Base-by-base conservation (phyloP, 768 basidiomycete species). In the Suillus bovinus region DNA sequence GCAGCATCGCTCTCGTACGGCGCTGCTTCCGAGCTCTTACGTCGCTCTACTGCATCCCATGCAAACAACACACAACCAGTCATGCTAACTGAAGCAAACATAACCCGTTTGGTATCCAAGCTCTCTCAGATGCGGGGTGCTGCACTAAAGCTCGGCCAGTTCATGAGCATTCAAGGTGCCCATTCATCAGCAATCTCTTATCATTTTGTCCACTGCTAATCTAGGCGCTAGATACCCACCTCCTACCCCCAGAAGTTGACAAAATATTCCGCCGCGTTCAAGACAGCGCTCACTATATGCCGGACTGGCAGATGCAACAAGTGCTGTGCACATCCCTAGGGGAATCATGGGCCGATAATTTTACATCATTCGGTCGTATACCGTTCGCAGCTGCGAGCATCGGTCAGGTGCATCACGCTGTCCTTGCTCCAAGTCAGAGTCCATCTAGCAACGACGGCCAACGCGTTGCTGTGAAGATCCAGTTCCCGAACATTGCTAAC, bases 221-320 rank as follows among this genome's bases (percentile, higher is more conserved):
- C 16, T 16, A 22, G 38, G 38, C 20, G 31, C 10, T 53, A 98
- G 96, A 99, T 73, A 91, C 94, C 0, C 90, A 96, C 65, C 78
- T 92, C 41, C 80, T 99, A 2, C 93, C 96, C 0, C 84, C 90
- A 0, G 94, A 96, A 66, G 76, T 98, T 4, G 95, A 98, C 70
- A 82, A 85, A 59, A 90, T 99, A 34, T 88, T 99, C 68, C 85
- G 94, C 57, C 81, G 90, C 33, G 96, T 99, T 0, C 96, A 99
- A 71, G 93, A 96, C 66, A 87, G 90, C 67, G 96, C 96, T 1
- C 94, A 99, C 74, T 98, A 98, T 72, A 99, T 99, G 96, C 96
- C 96, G 0, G 90, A 96, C 67, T 96, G 91, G 91, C 96, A 99
- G 72, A 91, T 98, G 88, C 91, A 96, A 84, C 69, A 86, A 90